Evolutionary conservation across 75 land plant species (phyloP).

Genomic region (Cryptomeria japonica): DNA sequence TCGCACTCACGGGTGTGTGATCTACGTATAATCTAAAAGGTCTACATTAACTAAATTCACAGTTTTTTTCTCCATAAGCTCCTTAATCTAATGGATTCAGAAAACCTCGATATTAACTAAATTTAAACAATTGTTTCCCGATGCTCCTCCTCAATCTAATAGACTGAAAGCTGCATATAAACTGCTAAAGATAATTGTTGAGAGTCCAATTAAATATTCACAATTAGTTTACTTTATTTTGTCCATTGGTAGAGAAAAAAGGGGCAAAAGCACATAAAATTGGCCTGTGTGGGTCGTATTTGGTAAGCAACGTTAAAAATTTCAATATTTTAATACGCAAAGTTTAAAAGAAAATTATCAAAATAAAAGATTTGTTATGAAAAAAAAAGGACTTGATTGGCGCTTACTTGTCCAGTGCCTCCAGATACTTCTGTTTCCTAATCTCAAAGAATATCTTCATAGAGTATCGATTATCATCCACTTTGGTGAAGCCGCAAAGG

Average conservation of each 20-base stretch:
- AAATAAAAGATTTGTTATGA: not conserved
- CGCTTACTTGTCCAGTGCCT: slow-evolving; percentile 51
- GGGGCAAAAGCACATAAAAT: not conserved
- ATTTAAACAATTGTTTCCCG: too few species aligned
- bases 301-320: too few species aligned
- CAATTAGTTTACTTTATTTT: not conserved
- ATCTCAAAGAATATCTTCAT: slow-evolving; percentile 64
- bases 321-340: not conserved
- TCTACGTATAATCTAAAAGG: too few species aligned
- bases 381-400: not conserved
- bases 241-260: not conserved
- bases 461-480: slow-evolving; percentile 54
- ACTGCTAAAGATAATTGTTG: too few species aligned
- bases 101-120: too few species aligned
- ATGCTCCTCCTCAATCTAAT: too few species aligned
- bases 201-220: not conserved
- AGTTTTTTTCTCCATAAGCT: too few species aligned
- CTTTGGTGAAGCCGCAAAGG: slow-evolving; percentile 51
- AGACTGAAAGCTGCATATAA: too few species aligned
- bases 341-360: not conserved
- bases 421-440: slow-evolving; percentile 57
- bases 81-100: too few species aligned
- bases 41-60: too few species aligned
- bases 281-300: not conserved
- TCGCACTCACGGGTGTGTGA: too few species aligned